Evolutionary conservation across 495 filamentous ascomycete species (phyloP).

Genomic region (Tuber indicum): DNA sequence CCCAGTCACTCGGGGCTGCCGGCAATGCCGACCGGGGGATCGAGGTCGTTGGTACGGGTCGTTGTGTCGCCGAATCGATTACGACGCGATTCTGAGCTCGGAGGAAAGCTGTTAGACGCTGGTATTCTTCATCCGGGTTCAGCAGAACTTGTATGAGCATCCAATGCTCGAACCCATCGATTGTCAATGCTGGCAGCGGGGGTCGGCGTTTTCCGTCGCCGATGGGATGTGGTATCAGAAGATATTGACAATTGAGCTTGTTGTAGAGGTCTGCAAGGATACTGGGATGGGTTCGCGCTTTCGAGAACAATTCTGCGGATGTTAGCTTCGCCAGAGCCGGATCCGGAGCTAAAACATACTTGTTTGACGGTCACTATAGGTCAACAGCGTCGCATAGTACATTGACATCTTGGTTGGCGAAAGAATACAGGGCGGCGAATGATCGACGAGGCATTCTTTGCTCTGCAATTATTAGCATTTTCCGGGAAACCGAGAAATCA

Average conservation of each 20-base stretch:
- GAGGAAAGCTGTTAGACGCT: conserved; percentile 14
- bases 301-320: conserved; percentile 21
- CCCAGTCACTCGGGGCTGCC: conserved; percentile 4
- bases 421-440: conserved; percentile 17
- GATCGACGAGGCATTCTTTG: conserved; percentile 26
- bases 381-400: conserved; percentile 19
- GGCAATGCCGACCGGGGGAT: conserved; percentile 25
- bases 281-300: conserved; percentile 17
- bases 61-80: conserved; percentile 8
- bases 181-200: conserved; percentile 22
- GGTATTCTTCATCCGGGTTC: conserved; percentile 24
- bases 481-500: not conserved
- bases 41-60: not conserved
- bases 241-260: conserved; percentile 18
- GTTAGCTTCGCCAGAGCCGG: not conserved
- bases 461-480: conserved; percentile 7
- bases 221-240: conserved; percentile 17
- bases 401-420: conserved; percentile 28
- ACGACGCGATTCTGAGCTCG: not conserved
- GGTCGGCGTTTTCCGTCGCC: conserved; percentile 26
- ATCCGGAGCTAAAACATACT: not conserved
- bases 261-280: conserved; percentile 14
- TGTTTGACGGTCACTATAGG: conserved; percentile 22
- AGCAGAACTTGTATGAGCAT: conserved; percentile 21
- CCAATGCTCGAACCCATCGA: conserved; percentile 32